Evolutionary conservation across 2,329 filamentous ascomycete species (phyloP), one percentile per base, ranked within the genome.

Genomic region (Beauveria brongniartii): DNA sequence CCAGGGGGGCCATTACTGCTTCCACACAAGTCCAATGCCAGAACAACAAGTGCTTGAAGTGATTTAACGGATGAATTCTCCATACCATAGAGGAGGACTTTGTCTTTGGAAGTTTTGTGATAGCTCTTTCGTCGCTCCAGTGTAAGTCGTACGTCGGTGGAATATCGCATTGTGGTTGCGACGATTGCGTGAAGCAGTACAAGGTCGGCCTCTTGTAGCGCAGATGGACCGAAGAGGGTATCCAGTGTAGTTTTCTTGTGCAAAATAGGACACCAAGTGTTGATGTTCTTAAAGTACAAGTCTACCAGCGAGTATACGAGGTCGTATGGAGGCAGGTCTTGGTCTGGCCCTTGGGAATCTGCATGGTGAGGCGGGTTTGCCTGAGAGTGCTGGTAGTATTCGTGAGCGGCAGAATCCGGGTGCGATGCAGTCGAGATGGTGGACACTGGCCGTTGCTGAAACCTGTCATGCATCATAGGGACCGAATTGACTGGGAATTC

Each of bases 21-120:
- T 9, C 92, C 92, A 37, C 91, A 88, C 26, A 96, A 81, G 69
- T 96, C 92, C 12, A 96, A 76, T 0, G 92, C 90, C 5, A 96
- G 78, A 55, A 96, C 94, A 1, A 96, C 90, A 7, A 96, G 78
- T 5, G 92, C 92, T 70, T 96, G 91, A 5, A 96, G 78, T 1
- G 91, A 86, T 71, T 92, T 93, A 62, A 96, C 91, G 0, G 91
- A 94, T 14, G 91, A 92, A 67, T 94, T 92, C 68, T 96, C 91
- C 67, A 96, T 82, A 5, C 92, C 91, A 68, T 95, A 95, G 0
- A 96, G 80, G 14, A 96, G 73, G 0, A 97, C 92, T 63, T 88
- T 90, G 67, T 93, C 88, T 72, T 96, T 96, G 0, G 91, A 92
- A 2, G 85, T 82, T 62, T 86, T 83, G 70, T 96, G 89, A 68